Evolutionary conservation across 2,329 filamentous ascomycete species (phyloP).

Genomic region (Trichoderma koningii): DNA sequence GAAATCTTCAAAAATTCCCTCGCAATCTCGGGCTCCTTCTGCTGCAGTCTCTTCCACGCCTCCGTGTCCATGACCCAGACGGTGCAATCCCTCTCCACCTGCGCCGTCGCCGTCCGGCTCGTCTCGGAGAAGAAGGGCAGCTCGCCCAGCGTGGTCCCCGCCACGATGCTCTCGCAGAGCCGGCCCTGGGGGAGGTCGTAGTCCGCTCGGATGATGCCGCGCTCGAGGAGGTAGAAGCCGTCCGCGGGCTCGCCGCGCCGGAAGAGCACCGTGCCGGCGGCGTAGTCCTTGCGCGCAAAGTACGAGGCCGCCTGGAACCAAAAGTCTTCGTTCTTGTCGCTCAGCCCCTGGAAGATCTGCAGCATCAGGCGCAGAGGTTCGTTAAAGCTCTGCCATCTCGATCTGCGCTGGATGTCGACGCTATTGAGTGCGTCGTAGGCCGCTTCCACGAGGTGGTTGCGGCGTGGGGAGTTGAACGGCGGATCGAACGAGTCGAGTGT

Average conservation of each 20-base stretch:
- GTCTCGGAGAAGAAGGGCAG: constrained; percentile 95
- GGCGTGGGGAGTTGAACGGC: constrained; percentile 76
- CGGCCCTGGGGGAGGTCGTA: constrained; percentile 88
- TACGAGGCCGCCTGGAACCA: constrained; percentile 82
- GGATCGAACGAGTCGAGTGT: constrained; percentile 42
- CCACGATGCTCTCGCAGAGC: constrained; percentile 88
- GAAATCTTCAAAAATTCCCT: constrained; percentile 81
- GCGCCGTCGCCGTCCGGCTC: constrained; percentile 79
- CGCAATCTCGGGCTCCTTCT: constrained; percentile 73
- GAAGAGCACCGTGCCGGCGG: constrained; percentile 74
- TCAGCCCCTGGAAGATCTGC: constrained; percentile 91
- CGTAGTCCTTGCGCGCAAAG: constrained; percentile 70
- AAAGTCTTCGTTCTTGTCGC: constrained; percentile 86
- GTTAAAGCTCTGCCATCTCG: constrained; percentile 81
- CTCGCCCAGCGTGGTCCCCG: constrained; percentile 93
- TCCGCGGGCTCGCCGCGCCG: constrained; percentile 72
- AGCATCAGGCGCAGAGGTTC: constrained; percentile 90
- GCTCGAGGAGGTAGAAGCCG: constrained; percentile 88
- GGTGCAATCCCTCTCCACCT: constrained; percentile 78
- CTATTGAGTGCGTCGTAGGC: constrained; percentile 75
- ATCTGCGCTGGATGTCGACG: constrained; percentile 58
- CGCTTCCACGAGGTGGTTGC: constrained; percentile 73
- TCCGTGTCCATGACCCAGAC: constrained; percentile 77
- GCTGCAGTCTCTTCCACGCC: constrained; percentile 72
- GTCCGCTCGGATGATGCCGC: constrained; percentile 84